Conservation (phyloP, 1,284 basidiomycete genomes). For the Trametes sp. region DNA sequence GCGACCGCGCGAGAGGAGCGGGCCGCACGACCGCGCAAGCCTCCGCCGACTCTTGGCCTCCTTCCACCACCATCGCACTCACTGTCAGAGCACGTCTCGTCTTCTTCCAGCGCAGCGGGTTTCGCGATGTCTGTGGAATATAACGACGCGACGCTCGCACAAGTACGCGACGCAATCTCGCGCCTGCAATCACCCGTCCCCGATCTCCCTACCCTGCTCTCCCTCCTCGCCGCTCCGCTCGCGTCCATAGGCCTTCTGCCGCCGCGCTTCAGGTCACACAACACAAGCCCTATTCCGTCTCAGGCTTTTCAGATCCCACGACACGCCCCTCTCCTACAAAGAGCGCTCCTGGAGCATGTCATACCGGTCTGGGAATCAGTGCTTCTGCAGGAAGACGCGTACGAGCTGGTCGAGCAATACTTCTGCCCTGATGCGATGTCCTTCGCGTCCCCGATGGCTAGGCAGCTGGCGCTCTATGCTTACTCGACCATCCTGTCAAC, state of each 20-base stretch:
- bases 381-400: conserved; percentile 57
- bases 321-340: conserved; percentile 67
- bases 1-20: conserved; percentile 5
- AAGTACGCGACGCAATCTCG: conserved; percentile 55
- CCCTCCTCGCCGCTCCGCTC: conserved; percentile 65
- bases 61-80: conserved; percentile 7
- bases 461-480: conserved; percentile 62
- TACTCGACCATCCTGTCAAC: conserved; percentile 67
- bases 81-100: background rate
- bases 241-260: conserved; percentile 63
- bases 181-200: conserved; percentile 60
- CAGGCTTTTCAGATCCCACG: conserved; percentile 49
- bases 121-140: conserved; percentile 38
- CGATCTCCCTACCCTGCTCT: conserved; percentile 58
- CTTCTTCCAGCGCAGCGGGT: too few species aligned
- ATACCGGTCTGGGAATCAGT: conserved; percentile 72
- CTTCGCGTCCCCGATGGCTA: conserved; percentile 55
- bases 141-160: conserved; percentile 38
- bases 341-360: conserved; percentile 66
- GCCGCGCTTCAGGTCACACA: conserved; percentile 54
- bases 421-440: conserved; percentile 72
- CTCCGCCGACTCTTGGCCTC: background rate
- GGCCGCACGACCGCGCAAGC: conserved; percentile 5
- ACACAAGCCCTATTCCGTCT: conserved; percentile 44
- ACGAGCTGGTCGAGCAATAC: conserved; percentile 63